phyloP scores from a whole-genome alignment of 2,329 filamentous ascomycete genomes.

The Sclerotinia spermophila region DNA sequence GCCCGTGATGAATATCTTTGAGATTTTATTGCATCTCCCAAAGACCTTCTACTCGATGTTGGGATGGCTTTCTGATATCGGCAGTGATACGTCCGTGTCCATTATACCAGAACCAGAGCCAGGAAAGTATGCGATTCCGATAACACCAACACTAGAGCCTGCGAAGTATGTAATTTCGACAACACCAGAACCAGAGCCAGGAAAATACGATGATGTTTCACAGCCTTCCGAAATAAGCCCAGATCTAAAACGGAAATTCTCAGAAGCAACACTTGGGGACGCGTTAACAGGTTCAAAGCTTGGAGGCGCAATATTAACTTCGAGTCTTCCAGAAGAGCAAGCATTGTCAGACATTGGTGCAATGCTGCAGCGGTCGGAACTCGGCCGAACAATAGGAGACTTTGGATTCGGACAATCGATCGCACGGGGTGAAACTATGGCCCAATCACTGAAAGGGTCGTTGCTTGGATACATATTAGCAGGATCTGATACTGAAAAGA shows the following conservation, averaged over 20 bases:
- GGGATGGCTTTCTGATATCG: not conserved
- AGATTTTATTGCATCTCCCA: not conserved
- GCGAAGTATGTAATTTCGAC: not conserved
- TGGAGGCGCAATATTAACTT: not conserved
- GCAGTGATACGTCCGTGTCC: not conserved
- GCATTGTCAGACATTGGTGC: not conserved
- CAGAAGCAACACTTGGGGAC: not conserved
- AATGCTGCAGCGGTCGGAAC: not conserved
- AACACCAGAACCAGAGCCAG: not conserved
- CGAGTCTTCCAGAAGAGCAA: not conserved
- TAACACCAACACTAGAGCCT: too few species aligned
- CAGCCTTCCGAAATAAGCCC: not conserved
- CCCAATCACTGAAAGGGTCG: not conserved
- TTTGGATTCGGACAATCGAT: not conserved
- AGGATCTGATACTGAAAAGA: not conserved
- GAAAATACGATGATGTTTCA: not conserved
- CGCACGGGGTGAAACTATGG: not conserved
- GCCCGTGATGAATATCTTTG: not conserved
- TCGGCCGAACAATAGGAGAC: not conserved
- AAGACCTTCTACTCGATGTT: not conserved
- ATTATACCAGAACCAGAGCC: slow-evolving; percentile 1
- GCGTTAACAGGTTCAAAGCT: not conserved
- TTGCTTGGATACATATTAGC: not conserved
- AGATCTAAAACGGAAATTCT: not conserved
- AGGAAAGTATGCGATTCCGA: not conserved